phyloP scores from a whole-genome alignment of 768 basidiomycete species.

The Tricholoma hemisulphureum region DNA sequence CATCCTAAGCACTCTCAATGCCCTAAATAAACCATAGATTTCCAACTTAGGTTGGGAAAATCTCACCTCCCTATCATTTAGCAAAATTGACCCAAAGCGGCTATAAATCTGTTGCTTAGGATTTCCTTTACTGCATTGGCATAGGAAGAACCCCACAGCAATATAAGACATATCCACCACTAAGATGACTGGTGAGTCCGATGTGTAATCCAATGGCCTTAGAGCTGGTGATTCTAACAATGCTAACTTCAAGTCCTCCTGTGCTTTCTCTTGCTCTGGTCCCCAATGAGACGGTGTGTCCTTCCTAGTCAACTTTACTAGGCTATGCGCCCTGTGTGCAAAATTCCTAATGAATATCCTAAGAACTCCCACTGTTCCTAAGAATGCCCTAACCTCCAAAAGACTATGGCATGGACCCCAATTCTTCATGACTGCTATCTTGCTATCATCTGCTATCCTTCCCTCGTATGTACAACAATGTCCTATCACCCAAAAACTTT shows the following conservation, averaged over 20 bases:
- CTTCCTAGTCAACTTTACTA: no score
- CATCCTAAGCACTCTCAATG: background rate
- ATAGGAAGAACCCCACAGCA: background rate
- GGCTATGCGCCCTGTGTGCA: no score
- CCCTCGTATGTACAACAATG: conserved; percentile 22
- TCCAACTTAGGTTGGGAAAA: background rate
- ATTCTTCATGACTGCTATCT: conserved; percentile 18
- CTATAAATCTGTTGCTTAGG: background rate
- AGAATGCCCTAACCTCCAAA: no score
- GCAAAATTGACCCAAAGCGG: background rate
- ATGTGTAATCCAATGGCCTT: background rate
- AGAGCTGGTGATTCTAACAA: background rate
- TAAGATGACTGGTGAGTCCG: background rate
- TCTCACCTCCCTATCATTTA: background rate
- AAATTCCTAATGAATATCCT: no score
- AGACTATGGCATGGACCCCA: no score
- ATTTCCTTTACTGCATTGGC: background rate
- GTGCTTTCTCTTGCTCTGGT: background rate
- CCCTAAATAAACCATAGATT: background rate
- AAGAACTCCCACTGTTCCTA: no score
- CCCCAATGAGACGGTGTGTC: background rate
- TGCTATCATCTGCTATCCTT: conserved; percentile 28
- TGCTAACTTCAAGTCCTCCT: background rate
- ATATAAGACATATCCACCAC: background rate
- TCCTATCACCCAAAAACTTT: conserved; percentile 31